phyloP scores from a whole-genome alignment of 2,329 filamentous ascomycete genomes.

The Paracorniculantispora psalliotae region DNA sequence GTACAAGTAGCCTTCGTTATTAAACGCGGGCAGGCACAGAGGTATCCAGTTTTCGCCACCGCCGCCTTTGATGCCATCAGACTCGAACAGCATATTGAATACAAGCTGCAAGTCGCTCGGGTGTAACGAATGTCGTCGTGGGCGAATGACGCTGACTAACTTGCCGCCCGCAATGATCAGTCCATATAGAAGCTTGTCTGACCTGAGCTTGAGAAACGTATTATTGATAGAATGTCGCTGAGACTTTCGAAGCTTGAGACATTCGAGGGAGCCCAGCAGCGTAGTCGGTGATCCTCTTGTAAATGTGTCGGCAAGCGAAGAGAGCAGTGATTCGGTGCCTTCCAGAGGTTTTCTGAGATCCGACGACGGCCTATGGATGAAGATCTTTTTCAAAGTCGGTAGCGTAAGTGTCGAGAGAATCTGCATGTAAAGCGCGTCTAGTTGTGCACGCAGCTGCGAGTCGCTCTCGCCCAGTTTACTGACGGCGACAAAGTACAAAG shows the following conservation, averaged over 20 bases:
- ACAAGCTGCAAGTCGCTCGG: constrained; percentile 93
- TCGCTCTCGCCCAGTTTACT: constrained; percentile 92
- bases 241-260: constrained; percentile 83
- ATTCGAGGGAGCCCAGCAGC: constrained; percentile 85
- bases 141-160: constrained; percentile 90
- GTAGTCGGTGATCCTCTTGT: constrained; percentile 87
- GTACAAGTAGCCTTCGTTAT: constrained; percentile 92
- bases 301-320: constrained; percentile 89
- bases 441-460: constrained; percentile 75
- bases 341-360: constrained; percentile 85
- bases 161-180: constrained; percentile 88
- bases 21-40: constrained; percentile 91
- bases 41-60: constrained; percentile 97
- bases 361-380: constrained; percentile 85
- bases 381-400: constrained; percentile 79
- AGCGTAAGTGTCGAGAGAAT: constrained; percentile 93
- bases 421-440: constrained; percentile 96
- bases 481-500: constrained; percentile 89
- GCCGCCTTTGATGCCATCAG: constrained; percentile 82
- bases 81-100: constrained; percentile 99
- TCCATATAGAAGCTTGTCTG: constrained; percentile 80
- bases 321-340: constrained; percentile 85
- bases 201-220: constrained; percentile 72
- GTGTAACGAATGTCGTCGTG: constrained; percentile 90
- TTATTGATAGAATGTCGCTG: constrained; percentile 84